These are phyloP conservation scores for Penicillium atrosanguineum DNA, from an alignment of 495 filamentous ascomycete genomes.

Conservation along the genomic window DNA sequence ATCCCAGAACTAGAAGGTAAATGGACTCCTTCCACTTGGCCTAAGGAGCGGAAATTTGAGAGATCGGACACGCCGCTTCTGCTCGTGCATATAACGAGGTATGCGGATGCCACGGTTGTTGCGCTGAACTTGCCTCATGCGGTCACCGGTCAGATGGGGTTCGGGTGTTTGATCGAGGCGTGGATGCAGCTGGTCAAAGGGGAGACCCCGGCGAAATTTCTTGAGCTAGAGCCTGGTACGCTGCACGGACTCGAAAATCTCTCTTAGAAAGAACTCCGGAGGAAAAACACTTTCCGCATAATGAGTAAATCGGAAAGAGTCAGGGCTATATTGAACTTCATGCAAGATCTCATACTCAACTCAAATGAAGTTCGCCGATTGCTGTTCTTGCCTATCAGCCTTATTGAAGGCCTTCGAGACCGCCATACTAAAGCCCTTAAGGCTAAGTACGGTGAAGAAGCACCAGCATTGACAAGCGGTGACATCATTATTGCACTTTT, in stretches of 20 bases:
- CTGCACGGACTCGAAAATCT: not conserved
- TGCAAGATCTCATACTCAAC: not conserved
- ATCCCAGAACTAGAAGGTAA: not conserved
- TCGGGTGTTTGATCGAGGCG: not conserved
- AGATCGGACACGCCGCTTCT: not conserved
- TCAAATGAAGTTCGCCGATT: not conserved
- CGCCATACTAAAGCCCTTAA: not conserved
- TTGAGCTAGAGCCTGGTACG: not conserved
- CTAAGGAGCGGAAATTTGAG: not conserved
- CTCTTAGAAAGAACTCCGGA: not conserved
- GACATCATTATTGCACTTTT: not conserved
- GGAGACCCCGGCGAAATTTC: not conserved
- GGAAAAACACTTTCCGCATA: not conserved
- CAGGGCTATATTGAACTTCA: not conserved
- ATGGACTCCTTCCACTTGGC: constrained; percentile 3
- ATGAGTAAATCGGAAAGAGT: not conserved
- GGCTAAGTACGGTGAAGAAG: not conserved
- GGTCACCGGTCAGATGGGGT: not conserved
- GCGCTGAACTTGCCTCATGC: constrained; percentile 1
- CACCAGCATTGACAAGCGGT: not conserved
- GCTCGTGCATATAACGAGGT: constrained; percentile 1
- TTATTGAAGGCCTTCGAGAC: not conserved
- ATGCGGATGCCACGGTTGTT: not conserved
- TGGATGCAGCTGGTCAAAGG: not conserved
- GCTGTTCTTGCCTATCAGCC: not conserved